Conservation (phyloP, 2,329 filamentous ascomycete genomes). For the Paecilomyces niveus region DNA sequence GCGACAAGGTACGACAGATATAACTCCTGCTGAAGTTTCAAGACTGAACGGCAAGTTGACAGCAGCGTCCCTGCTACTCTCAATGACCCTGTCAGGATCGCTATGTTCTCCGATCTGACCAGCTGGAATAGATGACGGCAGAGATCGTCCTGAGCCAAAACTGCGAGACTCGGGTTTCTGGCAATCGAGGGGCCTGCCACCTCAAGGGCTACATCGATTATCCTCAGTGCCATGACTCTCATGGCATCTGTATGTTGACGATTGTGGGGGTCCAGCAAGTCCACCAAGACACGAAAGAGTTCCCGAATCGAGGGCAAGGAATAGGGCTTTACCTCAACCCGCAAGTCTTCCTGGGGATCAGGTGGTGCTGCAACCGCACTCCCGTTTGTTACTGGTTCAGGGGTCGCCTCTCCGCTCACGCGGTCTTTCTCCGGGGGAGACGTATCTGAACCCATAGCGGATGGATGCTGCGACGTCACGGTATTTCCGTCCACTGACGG, state of each 20-base stretch:
- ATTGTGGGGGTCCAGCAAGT: constrained; percentile 88
- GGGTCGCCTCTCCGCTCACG: constrained; percentile 25
- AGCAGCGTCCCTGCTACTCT: constrained; percentile 86
- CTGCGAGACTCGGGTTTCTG: constrained; percentile 79
- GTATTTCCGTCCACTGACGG: constrained; percentile 63
- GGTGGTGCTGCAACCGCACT: constrained; percentile 26
- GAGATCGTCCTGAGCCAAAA: constrained; percentile 82
- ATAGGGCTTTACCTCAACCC: constrained; percentile 69
- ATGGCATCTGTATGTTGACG: constrained; percentile 88
- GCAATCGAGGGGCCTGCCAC: constrained; percentile 94
- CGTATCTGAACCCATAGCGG: constrained; percentile 33
- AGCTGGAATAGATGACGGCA: constrained; percentile 95
- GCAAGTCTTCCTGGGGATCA: constrained; percentile 37
- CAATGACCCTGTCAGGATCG: constrained; percentile 84
- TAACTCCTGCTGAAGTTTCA: constrained; percentile 94
- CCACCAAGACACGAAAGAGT: constrained; percentile 86
- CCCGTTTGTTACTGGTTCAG: constrained; percentile 24
- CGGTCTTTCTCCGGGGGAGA: constrained; percentile 23
- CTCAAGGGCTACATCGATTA: constrained; percentile 94
- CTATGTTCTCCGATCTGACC: constrained; percentile 92
- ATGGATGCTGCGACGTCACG: constrained; percentile 46
- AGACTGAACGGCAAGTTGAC: constrained; percentile 78
- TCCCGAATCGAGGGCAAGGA: constrained; percentile 91
- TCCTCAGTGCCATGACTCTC: constrained; percentile 93
- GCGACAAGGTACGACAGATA: constrained; percentile 92